Conservation (phyloP, 129 eudicot genomes). For the Artemisia argyi region DNA sequence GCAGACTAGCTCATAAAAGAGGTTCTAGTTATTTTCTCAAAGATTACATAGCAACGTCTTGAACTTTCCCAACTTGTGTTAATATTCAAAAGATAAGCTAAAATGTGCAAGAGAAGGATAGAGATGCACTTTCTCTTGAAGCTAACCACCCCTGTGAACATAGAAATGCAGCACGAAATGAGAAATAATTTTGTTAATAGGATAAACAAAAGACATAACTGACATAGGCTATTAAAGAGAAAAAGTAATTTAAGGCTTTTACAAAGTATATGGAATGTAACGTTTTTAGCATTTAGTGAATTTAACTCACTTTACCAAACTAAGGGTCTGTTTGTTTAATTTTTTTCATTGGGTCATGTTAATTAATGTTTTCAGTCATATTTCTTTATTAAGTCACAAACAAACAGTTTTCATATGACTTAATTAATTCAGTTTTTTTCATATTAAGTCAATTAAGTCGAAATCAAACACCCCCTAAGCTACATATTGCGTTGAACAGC, state of each 20-base stretch:
- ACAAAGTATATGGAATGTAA: neutral
- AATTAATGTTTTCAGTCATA: too few relatives aligned
- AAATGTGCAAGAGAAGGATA: neutral
- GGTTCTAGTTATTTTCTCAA: slow-evolving; percentile 17
- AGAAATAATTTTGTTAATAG: neutral
- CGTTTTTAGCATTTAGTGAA: too few relatives aligned
- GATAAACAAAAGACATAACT: neutral
- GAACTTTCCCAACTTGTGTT: slow-evolving; percentile 6
- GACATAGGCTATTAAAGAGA: neutral
- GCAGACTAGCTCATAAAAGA: slow-evolving; percentile 2
- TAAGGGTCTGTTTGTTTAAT: too few relatives aligned
- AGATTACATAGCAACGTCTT: neutral
- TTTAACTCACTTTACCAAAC: too few relatives aligned
- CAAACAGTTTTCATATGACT: too few relatives aligned
- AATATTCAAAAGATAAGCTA: slow-evolving; percentile 5
- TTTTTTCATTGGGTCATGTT: too few relatives aligned
- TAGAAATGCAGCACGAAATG: neutral
- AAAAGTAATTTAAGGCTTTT: neutral
- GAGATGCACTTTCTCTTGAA: neutral
- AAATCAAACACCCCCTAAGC: too few relatives aligned
- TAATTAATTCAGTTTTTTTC: too few relatives aligned
- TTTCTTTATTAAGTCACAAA: too few relatives aligned
- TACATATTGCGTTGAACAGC: too few relatives aligned
- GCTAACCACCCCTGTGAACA: slow-evolving; percentile 8
- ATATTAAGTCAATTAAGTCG: too few relatives aligned